Conservation (phyloP, 352 stramenopile species). For the Plasmopara muralis region DNA sequence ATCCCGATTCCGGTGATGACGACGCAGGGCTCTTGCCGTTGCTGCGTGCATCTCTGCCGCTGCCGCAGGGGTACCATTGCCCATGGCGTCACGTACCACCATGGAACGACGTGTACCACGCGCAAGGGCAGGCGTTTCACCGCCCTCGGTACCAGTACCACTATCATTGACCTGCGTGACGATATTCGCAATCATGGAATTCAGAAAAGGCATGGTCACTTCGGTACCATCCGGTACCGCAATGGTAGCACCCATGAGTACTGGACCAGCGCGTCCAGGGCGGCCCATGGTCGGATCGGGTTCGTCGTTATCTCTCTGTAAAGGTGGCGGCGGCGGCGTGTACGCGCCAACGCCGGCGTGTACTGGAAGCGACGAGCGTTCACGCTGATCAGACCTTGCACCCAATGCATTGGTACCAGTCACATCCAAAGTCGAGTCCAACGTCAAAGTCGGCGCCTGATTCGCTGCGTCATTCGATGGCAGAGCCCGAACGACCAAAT, state of each 20-base stretch:
- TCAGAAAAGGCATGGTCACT: constrained; percentile 77
- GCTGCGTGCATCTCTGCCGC: constrained; percentile 15
- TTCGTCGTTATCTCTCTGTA: constrained; percentile 53
- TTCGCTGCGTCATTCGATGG: constrained; percentile 14
- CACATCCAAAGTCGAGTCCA: constrained; percentile 1
- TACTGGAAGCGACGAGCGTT: constrained; percentile 5
- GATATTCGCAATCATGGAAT: constrained; percentile 76
- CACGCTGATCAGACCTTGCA: constrained; percentile 14
- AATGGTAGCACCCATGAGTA: constrained; percentile 77
- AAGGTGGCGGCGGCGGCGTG: constrained; percentile 5
- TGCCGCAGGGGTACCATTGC: neutral
- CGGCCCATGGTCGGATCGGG: constrained; percentile 45
- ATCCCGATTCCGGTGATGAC: constrained; percentile 26
- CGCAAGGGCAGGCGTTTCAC: neutral
- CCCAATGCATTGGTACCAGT: constrained; percentile 7
- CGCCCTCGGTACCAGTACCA: constrained; percentile 9
- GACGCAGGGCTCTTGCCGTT: constrained; percentile 20
- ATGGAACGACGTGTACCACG: constrained; percentile 16
- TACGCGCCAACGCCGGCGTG: neutral
- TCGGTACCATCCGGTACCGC: constrained; percentile 52
- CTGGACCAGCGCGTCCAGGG: constrained; percentile 18
- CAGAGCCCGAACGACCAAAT: constrained; percentile 63
- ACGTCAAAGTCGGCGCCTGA: constrained; percentile 18
- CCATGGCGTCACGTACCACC: constrained; percentile 11
- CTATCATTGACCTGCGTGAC: constrained; percentile 41